phyloP scores from a whole-genome alignment of 306 rosid genomes.

The Dryas octopetala region DNA sequence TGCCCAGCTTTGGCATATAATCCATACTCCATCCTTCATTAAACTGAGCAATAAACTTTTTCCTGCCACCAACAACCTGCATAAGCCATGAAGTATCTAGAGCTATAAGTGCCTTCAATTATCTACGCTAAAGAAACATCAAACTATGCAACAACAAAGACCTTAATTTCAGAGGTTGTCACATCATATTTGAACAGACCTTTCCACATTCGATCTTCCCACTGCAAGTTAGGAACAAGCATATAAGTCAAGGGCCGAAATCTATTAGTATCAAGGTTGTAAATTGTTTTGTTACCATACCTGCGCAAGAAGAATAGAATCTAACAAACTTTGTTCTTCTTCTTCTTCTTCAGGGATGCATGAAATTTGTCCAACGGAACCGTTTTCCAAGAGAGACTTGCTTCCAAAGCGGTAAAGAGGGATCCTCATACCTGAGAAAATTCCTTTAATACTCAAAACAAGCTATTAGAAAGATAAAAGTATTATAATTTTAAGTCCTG shows the following conservation, averaged over 20 bases:
- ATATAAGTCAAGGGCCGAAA: background rate
- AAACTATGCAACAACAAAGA: conserved; percentile 5
- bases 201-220: conserved; percentile 41
- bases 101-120: background rate
- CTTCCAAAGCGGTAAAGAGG: conserved; percentile 35
- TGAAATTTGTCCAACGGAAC: conserved; percentile 10
- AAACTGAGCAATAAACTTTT: conserved; percentile 45
- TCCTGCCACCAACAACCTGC: conserved; percentile 33
- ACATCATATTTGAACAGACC: conserved; percentile 43
- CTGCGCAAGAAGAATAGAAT: conserved; percentile 40
- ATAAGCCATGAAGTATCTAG: conserved; percentile 5
- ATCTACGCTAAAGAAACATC: background rate
- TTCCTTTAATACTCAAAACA: background rate
- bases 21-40: conserved; percentile 26
- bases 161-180: conserved; percentile 41
- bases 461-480: background rate
- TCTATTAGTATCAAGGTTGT: background rate
- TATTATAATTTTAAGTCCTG: background rate
- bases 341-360: conserved; percentile 19
- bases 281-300: conserved; percentile 8
- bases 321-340: conserved; percentile 29
- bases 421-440: conserved; percentile 23
- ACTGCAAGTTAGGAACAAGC: conserved; percentile 22
- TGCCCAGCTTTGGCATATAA: conserved; percentile 12
- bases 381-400: conserved; percentile 12